Evolutionary conservation across 1,284 basidiomycete species (phyloP).

Genomic region (Porphyrellus sp.): DNA sequence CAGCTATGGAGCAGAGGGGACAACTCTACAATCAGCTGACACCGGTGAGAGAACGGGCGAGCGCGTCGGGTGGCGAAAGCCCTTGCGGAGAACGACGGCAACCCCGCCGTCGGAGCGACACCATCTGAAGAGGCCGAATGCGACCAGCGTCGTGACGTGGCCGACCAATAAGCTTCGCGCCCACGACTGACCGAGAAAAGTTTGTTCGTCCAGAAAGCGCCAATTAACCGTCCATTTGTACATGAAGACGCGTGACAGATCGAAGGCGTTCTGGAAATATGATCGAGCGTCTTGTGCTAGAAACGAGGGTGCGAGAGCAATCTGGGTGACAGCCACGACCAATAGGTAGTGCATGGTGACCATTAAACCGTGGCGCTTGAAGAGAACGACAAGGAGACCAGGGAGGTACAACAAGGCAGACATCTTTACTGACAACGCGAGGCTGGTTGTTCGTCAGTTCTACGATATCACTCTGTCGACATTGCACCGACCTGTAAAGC

Average conservation of each 20-base stretch:
- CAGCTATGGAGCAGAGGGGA: slow-evolving; percentile 1
- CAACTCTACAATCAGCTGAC: slow-evolving; percentile 57
- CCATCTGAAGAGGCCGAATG: slow-evolving; percentile 76
- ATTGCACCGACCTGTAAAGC: slow-evolving; percentile 66
- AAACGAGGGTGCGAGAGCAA: slow-evolving; percentile 71
- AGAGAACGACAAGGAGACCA: slow-evolving; percentile 76
- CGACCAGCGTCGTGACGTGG: slow-evolving; percentile 60
- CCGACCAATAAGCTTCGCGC: slow-evolving; percentile 62
- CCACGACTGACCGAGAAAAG: slow-evolving; percentile 68
- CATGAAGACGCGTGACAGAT: slow-evolving; percentile 86
- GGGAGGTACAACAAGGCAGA: slow-evolving; percentile 92
- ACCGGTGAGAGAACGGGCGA: slow-evolving; percentile 48
- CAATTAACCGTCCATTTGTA: slow-evolving; percentile 99
- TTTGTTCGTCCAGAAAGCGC: slow-evolving; percentile 77
- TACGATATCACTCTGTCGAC: background rate
- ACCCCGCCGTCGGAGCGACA: slow-evolving; percentile 66
- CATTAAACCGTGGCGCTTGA: slow-evolving; percentile 68
- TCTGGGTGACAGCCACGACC: slow-evolving; percentile 56
- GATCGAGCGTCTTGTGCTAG: slow-evolving; percentile 55
- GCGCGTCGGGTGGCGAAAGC: slow-evolving; percentile 48
- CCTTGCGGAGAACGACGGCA: slow-evolving; percentile 51
- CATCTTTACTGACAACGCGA: slow-evolving; percentile 95
- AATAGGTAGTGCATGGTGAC: slow-evolving; percentile 53
- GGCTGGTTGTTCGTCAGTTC: slow-evolving; percentile 43
- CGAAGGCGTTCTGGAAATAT: slow-evolving; percentile 81